Conservation (phyloP, 495 filamentous ascomycete genomes). For the Annulohypoxylon moriforme region DNA sequence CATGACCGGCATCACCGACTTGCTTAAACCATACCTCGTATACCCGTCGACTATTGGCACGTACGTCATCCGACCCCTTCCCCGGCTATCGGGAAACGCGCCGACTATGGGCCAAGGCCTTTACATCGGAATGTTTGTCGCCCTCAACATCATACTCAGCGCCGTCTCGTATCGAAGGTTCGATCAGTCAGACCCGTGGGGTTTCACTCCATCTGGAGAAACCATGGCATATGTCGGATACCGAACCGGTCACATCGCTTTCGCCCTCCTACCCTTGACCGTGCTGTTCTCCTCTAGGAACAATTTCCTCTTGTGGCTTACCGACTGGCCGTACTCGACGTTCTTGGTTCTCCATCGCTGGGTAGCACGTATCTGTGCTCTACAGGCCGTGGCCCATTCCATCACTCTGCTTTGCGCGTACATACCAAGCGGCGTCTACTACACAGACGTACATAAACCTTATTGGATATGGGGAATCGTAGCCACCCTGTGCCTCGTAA, state of each 20-base stretch:
- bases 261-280: conserved; percentile 49
- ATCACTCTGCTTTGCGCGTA: conserved; percentile 38
- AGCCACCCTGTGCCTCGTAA: conserved; percentile 44
- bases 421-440: conserved; percentile 29
- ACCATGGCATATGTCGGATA: conserved; percentile 53
- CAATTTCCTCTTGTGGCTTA: conserved; percentile 60
- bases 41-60: conserved; percentile 48
- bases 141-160: conserved; percentile 56
- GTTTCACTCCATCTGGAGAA: conserved; percentile 35
- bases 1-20: conserved; percentile 22
- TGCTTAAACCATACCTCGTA: conserved; percentile 39
- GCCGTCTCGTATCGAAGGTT: conserved; percentile 47
- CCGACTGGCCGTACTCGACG: conserved; percentile 60
- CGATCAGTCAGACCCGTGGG: conserved; percentile 47
- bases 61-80: conserved; percentile 44
- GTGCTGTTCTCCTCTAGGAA: conserved; percentile 57
- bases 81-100: conserved; percentile 44
- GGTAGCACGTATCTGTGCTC: conserved; percentile 53
- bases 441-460: conserved; percentile 12
- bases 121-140: conserved; percentile 52
- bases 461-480: conserved; percentile 60
- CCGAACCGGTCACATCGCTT: conserved; percentile 53
- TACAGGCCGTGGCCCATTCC: conserved; percentile 55
- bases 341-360: conserved; percentile 62
- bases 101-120: conserved; percentile 56